These are phyloP conservation scores for Didymella pinodella DNA, from an alignment of 2,329 filamentous ascomycete species.

Conservation along the genomic window DNA sequence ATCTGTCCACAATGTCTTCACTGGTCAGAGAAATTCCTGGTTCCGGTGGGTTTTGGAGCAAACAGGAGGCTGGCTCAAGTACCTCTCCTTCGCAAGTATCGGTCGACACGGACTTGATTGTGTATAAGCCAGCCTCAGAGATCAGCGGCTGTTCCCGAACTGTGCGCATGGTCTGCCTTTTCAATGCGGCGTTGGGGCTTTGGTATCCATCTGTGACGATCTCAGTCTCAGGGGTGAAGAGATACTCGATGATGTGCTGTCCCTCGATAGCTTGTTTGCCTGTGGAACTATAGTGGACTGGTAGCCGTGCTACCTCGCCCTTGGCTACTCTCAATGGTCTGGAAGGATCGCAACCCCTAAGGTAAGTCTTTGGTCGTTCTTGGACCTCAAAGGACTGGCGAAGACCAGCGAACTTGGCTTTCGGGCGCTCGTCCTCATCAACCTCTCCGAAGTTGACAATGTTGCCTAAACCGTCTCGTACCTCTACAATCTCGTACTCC, in stretches of 20 bases:
- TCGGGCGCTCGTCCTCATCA: constrained; percentile 70
- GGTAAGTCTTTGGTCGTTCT: constrained; percentile 77
- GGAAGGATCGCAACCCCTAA: constrained; percentile 79
- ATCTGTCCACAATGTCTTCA: constrained; percentile 91
- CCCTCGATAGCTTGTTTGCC: constrained; percentile 67
- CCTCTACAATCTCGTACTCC: constrained; percentile 90
- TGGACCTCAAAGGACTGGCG: constrained; percentile 84
- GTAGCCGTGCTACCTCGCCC: constrained; percentile 72
- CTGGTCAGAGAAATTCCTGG: constrained; percentile 76
- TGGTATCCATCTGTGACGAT: constrained; percentile 75
- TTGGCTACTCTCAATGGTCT: constrained; percentile 84
- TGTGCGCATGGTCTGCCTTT: constrained; percentile 68
- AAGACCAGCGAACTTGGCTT: constrained; percentile 67
- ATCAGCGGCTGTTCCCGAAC: constrained; percentile 72
- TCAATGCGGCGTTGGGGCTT: constrained; percentile 61
- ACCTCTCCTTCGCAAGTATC: constrained; percentile 87
- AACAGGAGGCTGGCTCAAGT: constrained; percentile 90
- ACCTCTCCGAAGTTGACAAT: constrained; percentile 74
- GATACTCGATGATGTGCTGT: constrained; percentile 78
- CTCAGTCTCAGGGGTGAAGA: constrained; percentile 78
- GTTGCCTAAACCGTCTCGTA: constrained; percentile 91
- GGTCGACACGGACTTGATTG: constrained; percentile 78
- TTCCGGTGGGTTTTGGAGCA: constrained; percentile 89
- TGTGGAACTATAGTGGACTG: constrained; percentile 72
- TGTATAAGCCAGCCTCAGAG: constrained; percentile 83